Percentiles rank a stretch among this genome's conserved stretches.
phyloP scores from a whole-genome alignment of 75 land plant species.

The Sequoiadendron giganteum region DNA sequence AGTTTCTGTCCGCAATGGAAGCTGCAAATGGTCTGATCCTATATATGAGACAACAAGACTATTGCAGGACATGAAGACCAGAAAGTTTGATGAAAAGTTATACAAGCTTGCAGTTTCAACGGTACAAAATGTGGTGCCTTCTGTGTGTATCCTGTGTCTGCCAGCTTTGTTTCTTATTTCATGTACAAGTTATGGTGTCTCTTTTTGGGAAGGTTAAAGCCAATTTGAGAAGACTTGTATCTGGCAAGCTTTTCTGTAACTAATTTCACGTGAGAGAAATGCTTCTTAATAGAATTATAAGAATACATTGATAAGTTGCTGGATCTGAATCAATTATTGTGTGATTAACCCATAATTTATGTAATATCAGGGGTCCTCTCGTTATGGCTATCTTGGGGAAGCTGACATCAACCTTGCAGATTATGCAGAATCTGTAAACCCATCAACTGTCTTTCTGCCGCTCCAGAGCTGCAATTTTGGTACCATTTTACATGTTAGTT shows the following conservation, averaged over 20 bases:
- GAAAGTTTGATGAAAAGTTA: conserved; percentile 57
- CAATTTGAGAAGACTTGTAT: not conserved
- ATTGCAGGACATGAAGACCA: conserved; percentile 54
- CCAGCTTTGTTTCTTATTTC: conserved; percentile 6
- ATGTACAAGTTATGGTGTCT: not conserved
- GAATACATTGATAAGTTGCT: not conserved
- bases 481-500: conserved; percentile 68
- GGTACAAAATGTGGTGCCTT: conserved; percentile 33
- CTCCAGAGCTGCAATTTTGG: conserved; percentile 49
- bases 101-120: conserved; percentile 70
- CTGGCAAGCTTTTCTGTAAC: not conserved
- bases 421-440: conserved; percentile 55
- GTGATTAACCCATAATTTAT: conserved; percentile 10
- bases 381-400: conserved; percentile 75
- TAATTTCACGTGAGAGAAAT: not conserved
- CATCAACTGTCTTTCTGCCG: conserved; percentile 53
- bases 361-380: conserved; percentile 57
- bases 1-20: conserved; percentile 69
- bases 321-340: not conserved
- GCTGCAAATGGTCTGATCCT: conserved; percentile 81
- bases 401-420: conserved; percentile 70
- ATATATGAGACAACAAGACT: conserved; percentile 77
- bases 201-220: not conserved
- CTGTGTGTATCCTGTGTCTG: not conserved
- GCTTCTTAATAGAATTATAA: not conserved